Base-by-base conservation (phyloP, 208 protist species). In the Trypanosoma caninum region DNA sequence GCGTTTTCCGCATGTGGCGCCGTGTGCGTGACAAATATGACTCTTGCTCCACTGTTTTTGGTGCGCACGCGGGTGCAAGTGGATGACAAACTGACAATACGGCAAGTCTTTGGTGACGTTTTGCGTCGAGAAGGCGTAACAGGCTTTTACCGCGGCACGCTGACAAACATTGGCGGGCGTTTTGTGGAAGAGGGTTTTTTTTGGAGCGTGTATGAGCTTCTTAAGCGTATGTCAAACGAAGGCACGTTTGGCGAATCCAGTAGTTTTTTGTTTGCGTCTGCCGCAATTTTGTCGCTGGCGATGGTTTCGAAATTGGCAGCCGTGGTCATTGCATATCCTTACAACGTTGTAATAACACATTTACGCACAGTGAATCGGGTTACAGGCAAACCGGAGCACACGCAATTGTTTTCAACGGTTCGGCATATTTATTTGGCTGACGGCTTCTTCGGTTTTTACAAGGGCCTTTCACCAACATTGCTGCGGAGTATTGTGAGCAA, bases 281-380 rank as follows among this genome's bases (percentile, higher is more conserved):
- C 66, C 28, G 82, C 84, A 45, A 80, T 94, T 74, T 52, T 94
- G 41, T 91, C 84, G 13, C 76, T 96, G 31, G 80, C 90, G 28
- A 88, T 91, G 78, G 44, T 86, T 0, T 70, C 84, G 8, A 96
- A 96, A 60, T 69, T 96, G 13, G 61, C 76, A 1, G 86, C 84
- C 2, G 75, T 75, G 9, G 59, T 52, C n/a, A 57, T 96, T 10
- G 73, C 87, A 16, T 96, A 96, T 65, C 90, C 90, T 9, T 96
- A 96, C 72, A 96, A 96, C 59, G 90, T 94, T 28, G 72, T 96
- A 31, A 93, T 93, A 82, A 93, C 80, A 38, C 89, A 96, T 59
- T 53, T 96, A 18, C 87, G 89, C 46, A 93, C 82, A 8, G 87
- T 93, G 42, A 93, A 93, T 74, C 87, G 82, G 42, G 51, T 61